phyloP scores from a whole-genome alignment of 805 yeast genomes.

The Hanseniaspora valbyensis region DNA sequence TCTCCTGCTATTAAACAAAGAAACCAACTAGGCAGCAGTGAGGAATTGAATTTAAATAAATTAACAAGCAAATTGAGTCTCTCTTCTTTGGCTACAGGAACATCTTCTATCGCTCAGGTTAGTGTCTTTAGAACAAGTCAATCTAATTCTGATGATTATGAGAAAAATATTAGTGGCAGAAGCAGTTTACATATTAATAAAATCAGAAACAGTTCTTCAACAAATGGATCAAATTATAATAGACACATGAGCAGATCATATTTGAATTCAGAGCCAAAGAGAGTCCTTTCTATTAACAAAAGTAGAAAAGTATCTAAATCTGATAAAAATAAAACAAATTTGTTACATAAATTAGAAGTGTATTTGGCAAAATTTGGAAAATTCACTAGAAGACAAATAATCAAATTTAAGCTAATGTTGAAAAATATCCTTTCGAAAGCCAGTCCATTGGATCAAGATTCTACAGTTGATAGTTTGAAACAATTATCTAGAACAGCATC shows the following conservation, averaged over 20 bases:
- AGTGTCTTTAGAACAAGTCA: constrained; percentile 11
- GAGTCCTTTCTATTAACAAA: background rate
- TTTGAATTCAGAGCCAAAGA: background rate
- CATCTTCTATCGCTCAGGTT: constrained; percentile 10
- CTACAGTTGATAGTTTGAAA: background rate
- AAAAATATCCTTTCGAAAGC: background rate
- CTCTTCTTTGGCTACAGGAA: constrained; percentile 13
- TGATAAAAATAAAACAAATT: background rate
- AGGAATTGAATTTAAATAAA: background rate
- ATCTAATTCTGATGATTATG: background rate
- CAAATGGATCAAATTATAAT: constrained; percentile 26
- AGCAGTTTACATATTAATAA: constrained; percentile 22
- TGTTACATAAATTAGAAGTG: background rate
- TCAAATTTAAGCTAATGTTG: constrained; percentile 1
- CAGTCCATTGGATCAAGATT: background rate
- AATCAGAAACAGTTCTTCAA: constrained; percentile 22
- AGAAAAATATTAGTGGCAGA: background rate
- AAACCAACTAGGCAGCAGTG: background rate
- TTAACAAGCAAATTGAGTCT: constrained; percentile 8
- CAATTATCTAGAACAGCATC: constrained; percentile 7
- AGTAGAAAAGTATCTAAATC: background rate
- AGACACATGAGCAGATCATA: constrained; percentile 19
- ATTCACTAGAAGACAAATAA: constrained; percentile 5
- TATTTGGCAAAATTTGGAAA: constrained; percentile 2
- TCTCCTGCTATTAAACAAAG: constrained; percentile 1